A percentile compares a stretch with the other conserved stretches of the same genome.
These are phyloP conservation scores for Suillus bovinus DNA, from an alignment of 768 basidiomycete genomes.

Conservation along the genomic window DNA sequence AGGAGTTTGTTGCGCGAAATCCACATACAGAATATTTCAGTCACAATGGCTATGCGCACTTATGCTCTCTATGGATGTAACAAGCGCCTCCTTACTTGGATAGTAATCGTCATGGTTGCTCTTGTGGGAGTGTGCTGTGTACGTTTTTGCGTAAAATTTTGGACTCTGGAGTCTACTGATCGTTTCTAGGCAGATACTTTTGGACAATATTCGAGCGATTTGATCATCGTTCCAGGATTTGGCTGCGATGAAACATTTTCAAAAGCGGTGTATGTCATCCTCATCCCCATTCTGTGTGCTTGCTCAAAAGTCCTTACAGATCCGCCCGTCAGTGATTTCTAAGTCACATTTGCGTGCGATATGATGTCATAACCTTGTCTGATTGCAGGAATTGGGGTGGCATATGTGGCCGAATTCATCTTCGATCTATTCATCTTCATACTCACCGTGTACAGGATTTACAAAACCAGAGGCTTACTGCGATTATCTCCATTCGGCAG, in stretches of 20 bases:
- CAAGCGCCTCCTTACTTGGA: constrained; percentile 34
- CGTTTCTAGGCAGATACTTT: constrained; percentile 23
- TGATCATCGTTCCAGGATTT: constrained; percentile 19
- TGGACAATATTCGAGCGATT: constrained; percentile 47
- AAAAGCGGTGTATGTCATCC: constrained; percentile 6
- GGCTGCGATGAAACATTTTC: constrained; percentile 29
- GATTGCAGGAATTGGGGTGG: constrained; percentile 27
- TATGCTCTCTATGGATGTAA: constrained; percentile 50
- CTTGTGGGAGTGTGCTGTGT: constrained; percentile 39
- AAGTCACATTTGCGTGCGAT: background rate
- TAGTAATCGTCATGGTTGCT: constrained; percentile 34
- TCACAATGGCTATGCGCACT: constrained; percentile 47
- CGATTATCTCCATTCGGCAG: constrained; percentile 19
- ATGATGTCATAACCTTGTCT: background rate
- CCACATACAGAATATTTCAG: constrained; percentile 22
- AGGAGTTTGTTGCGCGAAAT: background rate
- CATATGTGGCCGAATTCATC: constrained; percentile 54
- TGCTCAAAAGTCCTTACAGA: background rate
- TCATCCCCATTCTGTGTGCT: background rate
- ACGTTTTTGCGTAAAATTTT: constrained; percentile 18
- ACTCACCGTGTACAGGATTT: constrained; percentile 50
- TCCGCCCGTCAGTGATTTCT: constrained; percentile 22
- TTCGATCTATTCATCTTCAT: constrained; percentile 50
- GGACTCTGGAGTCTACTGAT: background rate
- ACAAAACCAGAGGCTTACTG: constrained; percentile 32